Evolutionary conservation across 2,329 filamentous ascomycete species (phyloP), one percentile per base, ranked within the genome.

Genomic region (Apiospora kogelbergensis): DNA sequence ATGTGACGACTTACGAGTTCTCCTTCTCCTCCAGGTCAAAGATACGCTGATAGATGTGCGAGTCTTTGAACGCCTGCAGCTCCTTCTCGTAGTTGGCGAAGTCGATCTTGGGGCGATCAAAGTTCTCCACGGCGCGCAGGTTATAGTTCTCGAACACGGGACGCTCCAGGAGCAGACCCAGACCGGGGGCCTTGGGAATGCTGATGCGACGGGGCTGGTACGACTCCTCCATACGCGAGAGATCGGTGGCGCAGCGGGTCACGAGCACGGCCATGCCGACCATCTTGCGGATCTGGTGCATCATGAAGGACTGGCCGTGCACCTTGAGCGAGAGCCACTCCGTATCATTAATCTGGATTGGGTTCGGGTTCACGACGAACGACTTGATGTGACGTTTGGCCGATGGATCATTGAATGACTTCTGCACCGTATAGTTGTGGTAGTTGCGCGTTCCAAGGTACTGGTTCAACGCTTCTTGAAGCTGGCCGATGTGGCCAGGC

Each of bases 251-350:
- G 79, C 93, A 97, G 45, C 96, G 91, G 7, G 97, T 91, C 6
- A 95, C 85, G 70, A 99, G 85, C 42, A 93, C 90, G 10, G 90
- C 93, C 91, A 99, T 94, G 68, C 93, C 94, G 20, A 99, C 93
- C 96, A 99, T 98, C 82, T 98, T 99, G 76, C 96, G 91, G 80
- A 99, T 99, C 83, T 99, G 96, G 81, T 99, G 96, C 96, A 99
- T 99, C 96, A 99, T 99, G 86, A 99, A 99, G 77, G 92, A 95
- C 81, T 99, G 96, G 0, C 96, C 96, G 80, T 99, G 96, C 30
- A 99, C 95, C 79, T 97, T 97, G 73, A 98, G 85, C 57, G 92
- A 96, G 5, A 99, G 85, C 96, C 96, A 99, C 83, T 99, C 93
- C 1, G 94, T 98, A 77, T 95, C 90, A 79, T 93, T 89, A 80